A percentile compares a stretch with the other conserved stretches of the same genome.
Evolutionary conservation across 495 filamentous ascomycete species (phyloP).

Genomic region (Neurospora sp.): DNA sequence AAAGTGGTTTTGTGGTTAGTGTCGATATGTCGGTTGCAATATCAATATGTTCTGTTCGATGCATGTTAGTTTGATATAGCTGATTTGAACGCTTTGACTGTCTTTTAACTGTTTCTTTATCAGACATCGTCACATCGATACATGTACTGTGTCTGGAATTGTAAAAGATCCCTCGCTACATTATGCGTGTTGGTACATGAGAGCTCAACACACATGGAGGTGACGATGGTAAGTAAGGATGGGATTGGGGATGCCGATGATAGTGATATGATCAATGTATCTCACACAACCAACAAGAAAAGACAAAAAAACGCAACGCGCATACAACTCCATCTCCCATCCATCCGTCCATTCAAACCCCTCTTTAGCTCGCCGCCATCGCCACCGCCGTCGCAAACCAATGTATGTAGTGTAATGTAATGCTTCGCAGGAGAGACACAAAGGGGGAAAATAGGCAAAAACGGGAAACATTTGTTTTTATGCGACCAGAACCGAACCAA

Average conservation of each 20-base stretch:
- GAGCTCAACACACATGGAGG: no score
- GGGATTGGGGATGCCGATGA: background rate
- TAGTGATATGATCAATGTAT: background rate
- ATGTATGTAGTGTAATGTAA: background rate
- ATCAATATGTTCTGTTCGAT: background rate
- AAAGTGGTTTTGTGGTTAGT: background rate
- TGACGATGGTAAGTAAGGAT: background rate
- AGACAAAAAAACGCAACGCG: background rate
- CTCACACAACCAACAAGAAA: no score
- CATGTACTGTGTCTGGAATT: no score
- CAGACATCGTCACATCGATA: no score
- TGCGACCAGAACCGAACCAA: background rate
- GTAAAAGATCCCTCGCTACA: background rate
- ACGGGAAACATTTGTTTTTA: background rate
- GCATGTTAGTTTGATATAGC: background rate
- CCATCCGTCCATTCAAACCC: background rate
- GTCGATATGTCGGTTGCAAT: background rate
- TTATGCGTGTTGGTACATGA: background rate
- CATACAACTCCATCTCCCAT: background rate
- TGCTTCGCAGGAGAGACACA: background rate
- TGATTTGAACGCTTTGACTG: background rate
- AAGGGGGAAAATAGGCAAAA: background rate
- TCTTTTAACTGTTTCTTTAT: no score
- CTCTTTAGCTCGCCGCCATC: background rate
- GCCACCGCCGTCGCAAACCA: conserved; percentile 1